Conservation (phyloP, 176 grass and related monocot species). For the Juncus effusus region DNA sequence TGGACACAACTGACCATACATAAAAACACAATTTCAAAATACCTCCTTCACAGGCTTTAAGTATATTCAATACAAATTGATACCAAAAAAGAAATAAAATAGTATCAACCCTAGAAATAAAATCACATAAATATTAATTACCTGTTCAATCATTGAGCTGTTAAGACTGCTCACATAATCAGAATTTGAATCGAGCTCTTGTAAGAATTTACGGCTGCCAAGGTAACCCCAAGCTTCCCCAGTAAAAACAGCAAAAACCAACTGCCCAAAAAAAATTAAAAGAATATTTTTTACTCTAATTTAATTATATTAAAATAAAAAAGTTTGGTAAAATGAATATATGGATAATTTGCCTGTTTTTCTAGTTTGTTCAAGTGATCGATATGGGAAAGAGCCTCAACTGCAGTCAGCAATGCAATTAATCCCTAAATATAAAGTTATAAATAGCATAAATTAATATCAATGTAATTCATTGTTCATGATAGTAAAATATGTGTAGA, state of each 20-base stretch:
- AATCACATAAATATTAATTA: conserved; percentile 22
- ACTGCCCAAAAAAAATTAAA: conserved; percentile 32
- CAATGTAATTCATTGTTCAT: neutral
- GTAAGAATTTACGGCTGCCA: conserved; percentile 86
- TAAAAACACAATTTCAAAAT: too few relatives aligned
- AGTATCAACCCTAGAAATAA: neutral
- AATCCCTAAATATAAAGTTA: conserved; percentile 53
- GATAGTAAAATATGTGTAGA: too few relatives aligned
- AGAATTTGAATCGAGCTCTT: conserved; percentile 61
- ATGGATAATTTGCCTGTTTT: conserved; percentile 57
- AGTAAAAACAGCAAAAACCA: conserved; percentile 80
- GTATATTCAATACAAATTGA: neutral
- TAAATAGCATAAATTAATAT: conserved; percentile 24
- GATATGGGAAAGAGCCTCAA: conserved; percentile 89
- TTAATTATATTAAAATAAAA: neutral
- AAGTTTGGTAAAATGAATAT: too few relatives aligned
- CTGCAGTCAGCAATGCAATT: conserved; percentile 93
- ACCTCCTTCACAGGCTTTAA: neutral
- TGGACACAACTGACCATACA: neutral
- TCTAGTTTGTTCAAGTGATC: conserved; percentile 63
- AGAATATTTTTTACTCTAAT: conserved; percentile 10
- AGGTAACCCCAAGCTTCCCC: conserved; percentile 99
- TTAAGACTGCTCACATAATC: conserved; percentile 73
- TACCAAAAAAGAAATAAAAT: neutral
- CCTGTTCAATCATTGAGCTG: conserved; percentile 77